Evolutionary conservation across 371 early-diverging fungal genomes (phyloP).

Genomic region (Enterocytospora artemiae): DNA sequence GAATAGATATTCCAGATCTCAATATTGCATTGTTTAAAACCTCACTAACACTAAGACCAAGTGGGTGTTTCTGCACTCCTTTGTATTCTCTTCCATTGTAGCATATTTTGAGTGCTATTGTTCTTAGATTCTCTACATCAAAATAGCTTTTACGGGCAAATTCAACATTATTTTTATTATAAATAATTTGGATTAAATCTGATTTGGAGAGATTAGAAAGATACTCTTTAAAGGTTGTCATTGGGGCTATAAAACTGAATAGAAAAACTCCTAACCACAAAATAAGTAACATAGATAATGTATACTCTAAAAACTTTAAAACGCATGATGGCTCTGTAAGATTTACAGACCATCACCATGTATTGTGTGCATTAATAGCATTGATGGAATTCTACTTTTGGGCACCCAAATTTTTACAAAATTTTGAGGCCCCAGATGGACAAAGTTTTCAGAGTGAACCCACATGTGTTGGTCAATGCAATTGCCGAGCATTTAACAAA

Average conservation of each 20-base stretch:
- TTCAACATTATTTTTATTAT: background rate
- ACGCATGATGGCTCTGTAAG: too few relatives aligned
- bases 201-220: background rate
- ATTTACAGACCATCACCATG: too few relatives aligned
- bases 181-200: background rate
- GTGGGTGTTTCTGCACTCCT: conserved; percentile 21
- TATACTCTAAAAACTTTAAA: too few relatives aligned
- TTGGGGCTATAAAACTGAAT: too few relatives aligned
- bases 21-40: conserved; percentile 27
- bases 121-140: conserved; percentile 9
- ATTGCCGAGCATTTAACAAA: conserved; percentile 45
- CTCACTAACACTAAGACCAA: conserved; percentile 19
- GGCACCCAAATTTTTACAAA: background rate
- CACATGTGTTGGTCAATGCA: conserved; percentile 42
- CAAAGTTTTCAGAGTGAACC: conserved; percentile 46
- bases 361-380: too few relatives aligned
- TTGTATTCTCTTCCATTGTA: conserved; percentile 41
- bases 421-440: conserved; percentile 11
- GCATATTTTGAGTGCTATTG: conserved; percentile 33
- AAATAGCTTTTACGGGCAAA: too few relatives aligned
- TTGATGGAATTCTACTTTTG: too few relatives aligned
- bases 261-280: too few relatives aligned
- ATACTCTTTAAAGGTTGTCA: too few relatives aligned
- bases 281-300: too few relatives aligned
- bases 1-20: conserved; percentile 3